Percentiles rank a stretch among this genome's conserved stretches.
Conservation (phyloP, 768 basidiomycete genomes). For the Mycena metata region DNA sequence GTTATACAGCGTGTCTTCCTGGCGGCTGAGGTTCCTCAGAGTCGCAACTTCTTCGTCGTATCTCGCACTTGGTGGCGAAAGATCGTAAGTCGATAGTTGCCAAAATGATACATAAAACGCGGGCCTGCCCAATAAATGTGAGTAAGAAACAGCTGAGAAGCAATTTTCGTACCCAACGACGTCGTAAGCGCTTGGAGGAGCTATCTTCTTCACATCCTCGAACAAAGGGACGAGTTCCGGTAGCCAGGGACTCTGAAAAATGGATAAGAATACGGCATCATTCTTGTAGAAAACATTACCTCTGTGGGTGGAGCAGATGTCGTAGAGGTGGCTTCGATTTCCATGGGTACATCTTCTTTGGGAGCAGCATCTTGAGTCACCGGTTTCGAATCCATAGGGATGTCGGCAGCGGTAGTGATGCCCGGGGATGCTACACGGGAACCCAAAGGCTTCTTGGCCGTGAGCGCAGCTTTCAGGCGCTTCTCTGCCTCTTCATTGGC, state of each 20-base stretch:
- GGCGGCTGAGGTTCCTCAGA: constrained; percentile 71
- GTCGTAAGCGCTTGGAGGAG: constrained; percentile 73
- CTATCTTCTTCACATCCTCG: constrained; percentile 78
- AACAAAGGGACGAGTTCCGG: constrained; percentile 80
- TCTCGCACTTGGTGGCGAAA: constrained; percentile 78
- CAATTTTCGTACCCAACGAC: constrained; percentile 70
- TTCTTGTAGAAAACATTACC: constrained; percentile 43
- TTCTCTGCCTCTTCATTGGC: constrained; percentile 85
- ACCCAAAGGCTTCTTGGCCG: constrained; percentile 78
- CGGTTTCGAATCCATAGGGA: constrained; percentile 41
- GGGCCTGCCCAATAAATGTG: constrained; percentile 63
- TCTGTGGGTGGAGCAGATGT: constrained; percentile 49
- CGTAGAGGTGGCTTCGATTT: constrained; percentile 55
- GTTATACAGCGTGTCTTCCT: constrained; percentile 74
- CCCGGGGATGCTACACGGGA: constrained; percentile 79
- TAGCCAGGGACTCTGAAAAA: constrained; percentile 80
- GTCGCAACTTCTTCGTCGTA: constrained; percentile 85
- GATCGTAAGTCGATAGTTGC: constrained; percentile 94
- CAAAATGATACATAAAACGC: constrained; percentile 97
- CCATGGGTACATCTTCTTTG: constrained; percentile 66
- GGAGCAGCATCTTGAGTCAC: constrained; percentile 40
- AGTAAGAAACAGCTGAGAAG: constrained; percentile 21
- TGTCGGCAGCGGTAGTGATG: constrained; percentile 47
- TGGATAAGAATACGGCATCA: constrained; percentile 10
- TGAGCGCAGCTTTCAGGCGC: constrained; percentile 83